Conservation (phyloP, 768 basidiomycete species). For the Podaxis carcinomalis region DNA sequence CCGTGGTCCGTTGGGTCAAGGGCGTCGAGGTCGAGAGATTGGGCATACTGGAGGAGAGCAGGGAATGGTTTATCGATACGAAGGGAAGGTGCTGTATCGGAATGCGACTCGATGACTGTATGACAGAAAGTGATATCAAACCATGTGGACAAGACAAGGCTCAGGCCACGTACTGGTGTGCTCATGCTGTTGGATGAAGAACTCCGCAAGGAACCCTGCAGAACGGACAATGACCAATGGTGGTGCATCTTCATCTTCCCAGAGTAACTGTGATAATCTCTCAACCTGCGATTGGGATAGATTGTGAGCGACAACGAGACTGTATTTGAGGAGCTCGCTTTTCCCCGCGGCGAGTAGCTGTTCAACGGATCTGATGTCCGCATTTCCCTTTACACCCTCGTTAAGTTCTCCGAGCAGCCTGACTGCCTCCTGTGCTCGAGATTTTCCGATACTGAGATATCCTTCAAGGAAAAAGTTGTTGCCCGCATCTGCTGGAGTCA, state of each 20-base stretch:
- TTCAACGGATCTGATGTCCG: conserved; percentile 52
- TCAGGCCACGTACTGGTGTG: conserved; percentile 59
- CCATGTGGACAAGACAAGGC: neutral
- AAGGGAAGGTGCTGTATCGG: conserved; percentile 68
- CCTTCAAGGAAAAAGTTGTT: conserved; percentile 96
- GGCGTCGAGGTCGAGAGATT: conserved; percentile 62
- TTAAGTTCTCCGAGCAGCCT: conserved; percentile 81
- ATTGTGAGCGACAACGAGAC: conserved; percentile 85
- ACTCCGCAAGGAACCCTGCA: conserved; percentile 86
- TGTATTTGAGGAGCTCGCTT: conserved; percentile 44
- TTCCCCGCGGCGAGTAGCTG: conserved; percentile 48
- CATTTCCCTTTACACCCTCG: conserved; percentile 71
- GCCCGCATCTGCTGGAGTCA: conserved; percentile 75
- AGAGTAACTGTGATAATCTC: conserved; percentile 60
- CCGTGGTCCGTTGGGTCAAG: conserved; percentile 89
- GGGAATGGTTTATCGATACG: conserved; percentile 91
- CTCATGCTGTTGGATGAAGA: conserved; percentile 86
- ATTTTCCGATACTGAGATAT: conserved; percentile 69
- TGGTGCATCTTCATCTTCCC: conserved; percentile 54
- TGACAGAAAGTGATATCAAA: neutral
- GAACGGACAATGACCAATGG: conserved; percentile 78
- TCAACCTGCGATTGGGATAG: conserved; percentile 52
- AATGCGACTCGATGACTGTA: conserved; percentile 85
- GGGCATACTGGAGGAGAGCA: conserved; percentile 67
- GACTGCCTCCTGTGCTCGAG: conserved; percentile 76